Base-by-base conservation (phyloP, 192 early-diverging fungal genomes). In the Backusella circina region DNA sequence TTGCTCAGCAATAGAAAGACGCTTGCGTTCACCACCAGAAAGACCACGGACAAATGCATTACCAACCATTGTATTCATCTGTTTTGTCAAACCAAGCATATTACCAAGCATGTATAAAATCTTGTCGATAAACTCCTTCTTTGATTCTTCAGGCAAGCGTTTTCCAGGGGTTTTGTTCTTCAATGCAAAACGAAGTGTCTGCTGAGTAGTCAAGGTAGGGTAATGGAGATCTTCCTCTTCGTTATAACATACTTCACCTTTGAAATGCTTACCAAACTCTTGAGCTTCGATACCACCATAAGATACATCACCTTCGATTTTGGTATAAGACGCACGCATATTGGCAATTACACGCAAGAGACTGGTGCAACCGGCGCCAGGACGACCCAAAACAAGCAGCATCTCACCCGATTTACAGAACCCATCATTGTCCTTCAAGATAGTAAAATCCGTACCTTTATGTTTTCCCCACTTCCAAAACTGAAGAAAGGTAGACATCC, bases 131-230 rank as follows among this genome's bases (percentile, higher is more conserved):
- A 73, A 74, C 13, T 73, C 72, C 0, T 8, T 8, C 33, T 67
- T 73, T 5, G 72, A 36, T 83, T 77, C 68, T 74, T 69, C 75
- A 12, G 82, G 79, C 36, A 90, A 75, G 51, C 84, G 84, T 65
- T 47, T 78, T 67, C 86, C 85, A 28, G 88, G 88, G n/a, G 83
- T 90, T 74, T 91, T 90, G 85, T 87, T 93, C 79, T 90, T 86
- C 71, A 94, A 86, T 15, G 91, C 94, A 78, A 91, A 92, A 37
- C 90, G 86, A 10, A 93, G 87, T n/a, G 92, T 95, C 77, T 93
- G 89, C 47, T 89, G 86, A 33, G 93, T 91, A 9, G 93, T 92
- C 77, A 94, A 74, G 30, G 90, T 91, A 8, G 92, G 89, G 75
- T 87, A 92, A 50, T 80, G 75, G 7, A 80, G 51, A 73, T 80